Conservation (phyloP, 2,329 filamentous ascomycete genomes). For the Alternaria conjuncta region DNA sequence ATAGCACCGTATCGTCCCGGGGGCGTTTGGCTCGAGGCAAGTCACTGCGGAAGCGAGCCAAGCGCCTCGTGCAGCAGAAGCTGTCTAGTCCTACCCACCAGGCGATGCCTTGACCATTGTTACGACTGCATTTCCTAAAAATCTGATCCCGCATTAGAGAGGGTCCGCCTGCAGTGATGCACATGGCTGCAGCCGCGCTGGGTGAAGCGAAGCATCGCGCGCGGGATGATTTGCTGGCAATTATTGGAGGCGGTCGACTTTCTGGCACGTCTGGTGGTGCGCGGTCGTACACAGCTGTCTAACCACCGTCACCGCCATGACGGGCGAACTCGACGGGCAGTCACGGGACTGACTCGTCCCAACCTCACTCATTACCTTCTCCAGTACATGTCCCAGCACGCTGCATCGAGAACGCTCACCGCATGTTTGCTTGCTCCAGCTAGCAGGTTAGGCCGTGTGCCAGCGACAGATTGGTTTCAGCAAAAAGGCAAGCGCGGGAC, state of each 20-base stretch:
- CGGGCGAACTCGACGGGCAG: neutral
- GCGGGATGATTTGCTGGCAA: constrained; percentile 25
- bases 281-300: constrained; percentile 4
- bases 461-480: constrained; percentile 38
- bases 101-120: constrained; percentile 22
- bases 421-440: constrained; percentile 30
- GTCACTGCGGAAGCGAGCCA: constrained; percentile 20
- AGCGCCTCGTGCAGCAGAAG: constrained; percentile 26
- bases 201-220: constrained; percentile 23
- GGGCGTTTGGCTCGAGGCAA: constrained; percentile 7
- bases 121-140: constrained; percentile 15
- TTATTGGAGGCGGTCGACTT: constrained; percentile 22
- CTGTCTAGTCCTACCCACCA: constrained; percentile 30
- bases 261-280: constrained; percentile 5
- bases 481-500: constrained; percentile 44
- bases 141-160: constrained; percentile 21
- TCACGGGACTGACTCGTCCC: constrained; percentile 23
- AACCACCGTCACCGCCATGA: neutral
- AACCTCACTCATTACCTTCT: neutral
- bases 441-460: constrained; percentile 29
- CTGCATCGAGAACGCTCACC: constrained; percentile 22
- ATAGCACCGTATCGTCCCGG: constrained; percentile 26
- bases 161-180: constrained; percentile 18
- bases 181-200: constrained; percentile 29
- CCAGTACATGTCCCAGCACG: constrained; percentile 3